These are phyloP conservation scores for Pleurotus djamor DNA, from an alignment of 768 basidiomycete genomes.

Conservation along the genomic window DNA sequence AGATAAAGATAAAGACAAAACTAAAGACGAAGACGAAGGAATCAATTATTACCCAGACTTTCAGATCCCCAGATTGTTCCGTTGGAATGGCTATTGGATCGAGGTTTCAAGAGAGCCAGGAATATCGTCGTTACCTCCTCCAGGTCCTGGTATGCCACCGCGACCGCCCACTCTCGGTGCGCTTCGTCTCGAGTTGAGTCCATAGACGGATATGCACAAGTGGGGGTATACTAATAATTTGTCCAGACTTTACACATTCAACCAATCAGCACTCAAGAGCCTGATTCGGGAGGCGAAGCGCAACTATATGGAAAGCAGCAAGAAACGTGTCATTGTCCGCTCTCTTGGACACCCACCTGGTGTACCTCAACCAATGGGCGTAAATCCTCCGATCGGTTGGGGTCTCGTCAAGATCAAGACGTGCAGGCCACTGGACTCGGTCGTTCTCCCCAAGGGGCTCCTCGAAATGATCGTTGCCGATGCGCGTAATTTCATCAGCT, in stretches of 20 bases:
- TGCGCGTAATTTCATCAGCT: constrained; percentile 48
- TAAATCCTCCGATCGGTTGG: constrained; percentile 30
- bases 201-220: background rate
- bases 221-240: too few species aligned
- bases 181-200: background rate
- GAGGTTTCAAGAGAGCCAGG: constrained; percentile 24
- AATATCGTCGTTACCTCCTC: background rate
- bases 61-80: constrained; percentile 36
- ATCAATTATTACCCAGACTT: constrained; percentile 41
- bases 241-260: constrained; percentile 41
- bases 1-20: background rate
- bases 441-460: constrained; percentile 47
- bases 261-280: constrained; percentile 35
- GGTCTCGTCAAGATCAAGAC: constrained; percentile 43
- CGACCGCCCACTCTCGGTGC: background rate
- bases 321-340: constrained; percentile 39
- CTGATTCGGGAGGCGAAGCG: constrained; percentile 39
- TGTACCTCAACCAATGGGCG: too few species aligned
- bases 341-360: constrained; percentile 16
- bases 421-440: constrained; percentile 47
- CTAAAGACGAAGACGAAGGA: constrained; percentile 18
- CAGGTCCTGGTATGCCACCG: background rate
- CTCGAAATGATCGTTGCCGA: constrained; percentile 46
- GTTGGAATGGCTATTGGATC: constrained; percentile 41
- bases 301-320: constrained; percentile 35